phyloP scores from a whole-genome alignment of 176 grass and related monocot genomes.

The Pontederia crassipes region DNA sequence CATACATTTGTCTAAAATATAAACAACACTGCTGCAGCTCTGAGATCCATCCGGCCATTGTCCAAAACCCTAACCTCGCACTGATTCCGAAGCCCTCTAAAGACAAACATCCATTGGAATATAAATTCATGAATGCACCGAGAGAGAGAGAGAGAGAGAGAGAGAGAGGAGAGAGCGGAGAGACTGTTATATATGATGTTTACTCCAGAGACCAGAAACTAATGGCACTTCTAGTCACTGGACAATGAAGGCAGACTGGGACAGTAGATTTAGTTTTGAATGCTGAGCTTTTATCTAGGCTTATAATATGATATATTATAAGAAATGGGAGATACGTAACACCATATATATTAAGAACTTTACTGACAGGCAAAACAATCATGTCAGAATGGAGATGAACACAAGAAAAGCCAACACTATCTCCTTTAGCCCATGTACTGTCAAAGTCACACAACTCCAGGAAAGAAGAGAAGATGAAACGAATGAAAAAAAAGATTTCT shows the following conservation, averaged over 20 bases:
- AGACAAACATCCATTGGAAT: no score
- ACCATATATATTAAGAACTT: neutral
- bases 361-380: neutral
- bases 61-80: neutral
- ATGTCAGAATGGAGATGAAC: neutral
- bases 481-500: conserved; percentile 6
- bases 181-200: neutral
- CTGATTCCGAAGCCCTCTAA: no score
- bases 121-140: no score
- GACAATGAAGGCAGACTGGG: neutral
- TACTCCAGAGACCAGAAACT: neutral
- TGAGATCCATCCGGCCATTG: neutral
- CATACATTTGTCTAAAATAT: no score
- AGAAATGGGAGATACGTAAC: no score
- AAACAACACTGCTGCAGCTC: neutral
- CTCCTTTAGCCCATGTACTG: conserved; percentile 21
- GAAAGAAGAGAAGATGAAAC: conserved; percentile 6
- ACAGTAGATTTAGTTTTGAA: conserved; percentile 14
- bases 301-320: no score
- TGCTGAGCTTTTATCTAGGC: neutral
- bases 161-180: neutral
- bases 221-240: neutral
- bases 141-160: neutral
- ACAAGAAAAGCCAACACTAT: neutral
- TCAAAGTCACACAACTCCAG: conserved; percentile 20